Evolutionary conservation across 1,139 yeast genomes (phyloP), one percentile per base, ranked within the genome.

Genomic region (Yamadazyma spencermartinsiae): DNA sequence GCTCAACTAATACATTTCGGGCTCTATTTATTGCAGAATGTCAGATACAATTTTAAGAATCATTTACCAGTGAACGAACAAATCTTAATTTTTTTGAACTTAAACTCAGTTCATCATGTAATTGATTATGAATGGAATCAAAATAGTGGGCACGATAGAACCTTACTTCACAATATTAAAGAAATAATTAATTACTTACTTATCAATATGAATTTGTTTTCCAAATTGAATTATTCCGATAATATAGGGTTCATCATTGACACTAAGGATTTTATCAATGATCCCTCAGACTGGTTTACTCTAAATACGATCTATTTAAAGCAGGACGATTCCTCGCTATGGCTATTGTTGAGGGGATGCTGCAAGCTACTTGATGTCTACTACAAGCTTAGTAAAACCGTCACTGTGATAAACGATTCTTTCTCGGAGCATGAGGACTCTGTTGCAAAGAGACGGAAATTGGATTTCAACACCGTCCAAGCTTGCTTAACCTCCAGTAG

Each of bases 301-400:
- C 25, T 44, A n/a, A 31, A 37, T n/a, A 40, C 50, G 3, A 36
- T 49, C 7, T 48, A 45, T 24, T 34, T 46, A n/a, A 41, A 34
- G 20, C 24, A 31, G 11, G 21, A 37, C 10, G 48, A 43, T 4
- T 31, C 40, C 17, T 20, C 36, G 0, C 18, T 39, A 3, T 49
- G 51, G 49, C 31, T 46, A n/a, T 37, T 48, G 5, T 27, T 43
- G 2, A 9, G 39, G 31, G 53, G 51, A 0, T 33, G 39, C 4
- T 18, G 49, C 1, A 46, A 37, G 27, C 29, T 46, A 26, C 23
- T 44, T 5, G 20, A 29, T 4, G 20, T 35, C 4, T 48, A 36
- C 25, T 48, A 25, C 21, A 12, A 18, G 4, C 19, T 36, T 12
- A 25, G 28, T 6, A 34, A 31, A 8, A 23, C 21, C 4, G 6